A percentile compares a stretch with the other conserved stretches of the same genome.
phyloP scores from a whole-genome alignment of 176 grass and related monocot genomes.

The Musa troglodytarum region DNA sequence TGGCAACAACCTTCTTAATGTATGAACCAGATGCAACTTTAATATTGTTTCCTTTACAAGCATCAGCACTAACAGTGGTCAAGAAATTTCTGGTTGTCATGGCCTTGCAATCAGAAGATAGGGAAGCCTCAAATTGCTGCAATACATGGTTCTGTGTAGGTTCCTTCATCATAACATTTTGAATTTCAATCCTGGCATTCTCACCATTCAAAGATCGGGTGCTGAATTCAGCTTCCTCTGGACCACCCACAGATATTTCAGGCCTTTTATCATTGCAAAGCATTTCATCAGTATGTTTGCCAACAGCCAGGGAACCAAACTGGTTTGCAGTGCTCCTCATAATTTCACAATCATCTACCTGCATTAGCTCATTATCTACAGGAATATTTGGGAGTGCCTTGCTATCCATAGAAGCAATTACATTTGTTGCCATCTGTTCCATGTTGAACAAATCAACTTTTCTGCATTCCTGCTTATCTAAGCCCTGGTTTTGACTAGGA shows the following conservation, averaged over 20 bases:
- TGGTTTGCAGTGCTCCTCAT: slow-evolving; percentile 20
- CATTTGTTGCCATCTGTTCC: background rate
- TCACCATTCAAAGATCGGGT: slow-evolving; percentile 19
- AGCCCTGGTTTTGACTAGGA: slow-evolving; percentile 2
- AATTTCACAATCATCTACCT: slow-evolving; percentile 10
- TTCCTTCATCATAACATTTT: background rate
- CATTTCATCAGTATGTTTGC: slow-evolving; percentile 10
- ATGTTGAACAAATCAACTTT: slow-evolving; percentile 1
- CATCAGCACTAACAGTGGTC: slow-evolving; percentile 22
- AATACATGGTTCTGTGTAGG: background rate
- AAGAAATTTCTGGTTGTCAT: slow-evolving; percentile 9
- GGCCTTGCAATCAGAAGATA: slow-evolving; percentile 35
- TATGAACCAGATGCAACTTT: slow-evolving; percentile 12
- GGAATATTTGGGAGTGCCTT: slow-evolving; percentile 19
- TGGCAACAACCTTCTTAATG: slow-evolving; percentile 51
- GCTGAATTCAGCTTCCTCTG: slow-evolving; percentile 16
- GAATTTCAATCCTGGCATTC: slow-evolving; percentile 17
- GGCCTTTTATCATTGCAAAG: background rate
- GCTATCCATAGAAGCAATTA: slow-evolving; percentile 9
- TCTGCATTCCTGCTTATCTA: background rate
- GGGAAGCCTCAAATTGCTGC: background rate
- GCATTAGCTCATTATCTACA: slow-evolving; percentile 21
- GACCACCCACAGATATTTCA: slow-evolving; percentile 7
- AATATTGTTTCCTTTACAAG: slow-evolving; percentile 12
- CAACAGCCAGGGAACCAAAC: slow-evolving; percentile 17